Base-by-base conservation (phyloP, 2,329 filamentous ascomycete genomes). In the Bipolaris oryzae region DNA sequence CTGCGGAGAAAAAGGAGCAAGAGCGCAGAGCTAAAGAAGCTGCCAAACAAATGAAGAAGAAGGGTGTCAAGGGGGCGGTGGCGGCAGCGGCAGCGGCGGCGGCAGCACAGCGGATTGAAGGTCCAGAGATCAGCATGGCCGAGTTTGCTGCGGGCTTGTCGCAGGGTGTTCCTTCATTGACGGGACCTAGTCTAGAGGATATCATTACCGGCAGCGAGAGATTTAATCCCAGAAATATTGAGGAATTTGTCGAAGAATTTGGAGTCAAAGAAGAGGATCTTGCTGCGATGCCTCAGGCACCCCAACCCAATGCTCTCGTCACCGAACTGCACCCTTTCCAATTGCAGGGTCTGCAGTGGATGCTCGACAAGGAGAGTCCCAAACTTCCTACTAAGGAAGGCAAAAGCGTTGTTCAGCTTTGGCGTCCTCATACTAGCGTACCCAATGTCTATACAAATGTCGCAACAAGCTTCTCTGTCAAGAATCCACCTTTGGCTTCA, bases 241-340 rank as follows among this genome's bases (percentile, higher is more conserved):
- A 82, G 15, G 83, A 88, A 69, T 84, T 87, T 11, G 83, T 88
- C 6, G 89, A 93, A 67, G 84, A 85, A 37, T 84, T 94, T 66
- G 89, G 89, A 1, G 82, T 87, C 65, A 85, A 87, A 35, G 91
- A 96, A 76, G 82, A 87, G 1, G 81, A 87, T 15, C 78, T 96
- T 50, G 83, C 85, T 6, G 84, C 85, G 41, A 86, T 96, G 86
- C 88, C 90, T 0, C 85, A 85, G 80, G 90, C 88, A 2, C 75
- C 84, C 3, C 89, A 92, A 63, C 92, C 92, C 0, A 67, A 78
- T 6, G 78, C 80, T 5, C 78, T 96, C 39, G 78, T 82, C 21
- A 89, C 91, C 0, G 78, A 84, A 37, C 79, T 96, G 46, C 81
- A 96, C 55, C 89, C 91, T 1, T 95, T 96, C 74, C 92, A 96